These are phyloP conservation scores for Pseudopyricularia cyperi DNA, from an alignment of 2,329 filamentous ascomycete species.

Conservation along the genomic window DNA sequence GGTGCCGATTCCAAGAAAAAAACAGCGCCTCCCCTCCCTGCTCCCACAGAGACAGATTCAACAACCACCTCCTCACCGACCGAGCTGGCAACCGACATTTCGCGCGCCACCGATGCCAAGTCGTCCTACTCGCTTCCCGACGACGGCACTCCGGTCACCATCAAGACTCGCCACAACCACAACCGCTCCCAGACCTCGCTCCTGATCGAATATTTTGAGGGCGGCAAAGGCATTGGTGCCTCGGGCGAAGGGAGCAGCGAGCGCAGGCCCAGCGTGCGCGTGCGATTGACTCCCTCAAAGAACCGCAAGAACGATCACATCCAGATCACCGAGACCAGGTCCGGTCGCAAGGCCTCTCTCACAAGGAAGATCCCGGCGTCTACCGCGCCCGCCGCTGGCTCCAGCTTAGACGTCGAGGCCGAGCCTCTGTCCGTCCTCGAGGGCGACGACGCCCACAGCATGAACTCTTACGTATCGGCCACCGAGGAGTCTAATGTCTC, in stretches of 20 bases:
- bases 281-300: conserved; percentile 69
- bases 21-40: conserved; percentile 52
- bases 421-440: conserved; percentile 25
- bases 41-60: conserved; percentile 59
- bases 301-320: conserved; percentile 61
- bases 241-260: conserved; percentile 38
- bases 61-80: conserved; percentile 36
- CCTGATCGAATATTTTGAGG: conserved; percentile 91
- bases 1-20: conserved; percentile 32
- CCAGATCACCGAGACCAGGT: conserved; percentile 72
- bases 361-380: conserved; percentile 14
- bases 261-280: conserved; percentile 68
- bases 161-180: conserved; percentile 56
- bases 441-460: conserved; percentile 50
- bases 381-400: conserved; percentile 18
- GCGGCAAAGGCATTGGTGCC: conserved; percentile 38
- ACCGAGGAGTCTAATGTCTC: conserved; percentile 70
- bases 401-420: conserved; percentile 19
- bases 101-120: conserved; percentile 53
- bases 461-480: conserved; percentile 63
- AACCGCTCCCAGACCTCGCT: conserved; percentile 74
- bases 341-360: conserved; percentile 53
- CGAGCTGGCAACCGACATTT: conserved; percentile 55
- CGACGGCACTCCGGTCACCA: conserved; percentile 84
- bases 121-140: conserved; percentile 72